These are phyloP conservation scores for Durusdinium trenchii DNA, from an alignment of 73 alveolate genomes.

Conservation along the genomic window DNA sequence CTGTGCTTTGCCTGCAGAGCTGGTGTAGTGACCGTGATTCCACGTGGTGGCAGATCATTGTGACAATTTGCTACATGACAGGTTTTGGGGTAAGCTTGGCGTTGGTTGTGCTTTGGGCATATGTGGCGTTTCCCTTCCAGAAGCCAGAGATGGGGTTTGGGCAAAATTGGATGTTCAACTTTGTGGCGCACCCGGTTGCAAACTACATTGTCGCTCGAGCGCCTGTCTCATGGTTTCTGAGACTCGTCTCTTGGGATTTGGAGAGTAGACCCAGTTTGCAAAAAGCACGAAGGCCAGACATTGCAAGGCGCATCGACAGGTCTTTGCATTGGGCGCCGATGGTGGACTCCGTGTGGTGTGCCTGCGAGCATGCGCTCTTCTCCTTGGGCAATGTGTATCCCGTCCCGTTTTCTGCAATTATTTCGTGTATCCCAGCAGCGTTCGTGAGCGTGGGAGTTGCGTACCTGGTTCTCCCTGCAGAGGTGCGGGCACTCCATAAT, in stretches of 20 bases:
- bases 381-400: neutral
- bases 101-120: conserved; percentile 7
- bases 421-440: conserved; percentile 10
- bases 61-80: neutral
- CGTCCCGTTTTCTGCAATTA: neutral
- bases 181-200: conserved; percentile 31
- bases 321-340: neutral
- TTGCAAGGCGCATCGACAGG: neutral
- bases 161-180: neutral
- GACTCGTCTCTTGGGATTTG: neutral
- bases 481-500: neutral
- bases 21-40: neutral
- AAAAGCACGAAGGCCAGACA: neutral
- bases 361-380: neutral
- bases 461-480: neutral
- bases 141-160: neutral
- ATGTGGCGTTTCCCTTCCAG: neutral
- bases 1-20: neutral
- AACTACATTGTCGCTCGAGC: conserved; percentile 22
- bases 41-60: neutral
- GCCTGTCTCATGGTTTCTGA: neutral
- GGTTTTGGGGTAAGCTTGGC: neutral
- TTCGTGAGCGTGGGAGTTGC: neutral
- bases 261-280: neutral
- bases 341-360: conserved; percentile 29